Percentiles rank a stretch among this genome's conserved stretches.
phyloP scores from a whole-genome alignment of 1,284 basidiomycete genomes.

The Cyathus pygmaeus region DNA sequence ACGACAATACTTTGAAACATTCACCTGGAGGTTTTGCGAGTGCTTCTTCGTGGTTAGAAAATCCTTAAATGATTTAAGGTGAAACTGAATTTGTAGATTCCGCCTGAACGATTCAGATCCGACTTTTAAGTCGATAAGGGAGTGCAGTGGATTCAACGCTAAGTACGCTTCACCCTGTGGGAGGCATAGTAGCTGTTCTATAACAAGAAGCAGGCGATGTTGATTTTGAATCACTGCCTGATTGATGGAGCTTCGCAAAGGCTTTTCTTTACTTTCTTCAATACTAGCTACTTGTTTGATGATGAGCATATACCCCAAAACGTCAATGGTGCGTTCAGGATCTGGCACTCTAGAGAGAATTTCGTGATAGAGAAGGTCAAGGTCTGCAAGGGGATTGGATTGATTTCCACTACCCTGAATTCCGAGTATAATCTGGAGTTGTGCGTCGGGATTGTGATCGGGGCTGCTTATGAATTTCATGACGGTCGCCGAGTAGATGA shows the following conservation, averaged over 20 bases:
- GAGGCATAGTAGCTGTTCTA: background rate
- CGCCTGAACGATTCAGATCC: background rate
- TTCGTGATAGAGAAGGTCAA: conserved; percentile 15
- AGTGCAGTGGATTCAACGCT: background rate
- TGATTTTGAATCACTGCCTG: background rate
- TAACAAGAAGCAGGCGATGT: background rate
- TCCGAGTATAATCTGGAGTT: conserved; percentile 9
- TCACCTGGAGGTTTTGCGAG: background rate
- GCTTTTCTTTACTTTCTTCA: background rate
- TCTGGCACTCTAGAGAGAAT: conserved; percentile 3
- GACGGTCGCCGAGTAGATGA: conserved; percentile 16
- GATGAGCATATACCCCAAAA: background rate
- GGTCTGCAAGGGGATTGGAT: conserved; percentile 9
- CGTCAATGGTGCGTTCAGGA: background rate
- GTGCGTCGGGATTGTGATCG: conserved; percentile 5
- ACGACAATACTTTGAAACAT: background rate
- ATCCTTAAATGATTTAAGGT: background rate
- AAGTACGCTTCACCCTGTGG: background rate
- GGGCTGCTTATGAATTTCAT: conserved; percentile 12
- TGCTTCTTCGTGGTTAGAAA: background rate
- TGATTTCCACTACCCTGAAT: background rate
- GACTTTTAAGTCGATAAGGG: background rate
- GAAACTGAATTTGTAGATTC: background rate
- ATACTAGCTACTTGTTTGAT: background rate
- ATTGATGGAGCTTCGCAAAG: no score